These are phyloP conservation scores for Mediolabrus comicus DNA, from an alignment of 108 stramenopile species.

Conservation along the genomic window DNA sequence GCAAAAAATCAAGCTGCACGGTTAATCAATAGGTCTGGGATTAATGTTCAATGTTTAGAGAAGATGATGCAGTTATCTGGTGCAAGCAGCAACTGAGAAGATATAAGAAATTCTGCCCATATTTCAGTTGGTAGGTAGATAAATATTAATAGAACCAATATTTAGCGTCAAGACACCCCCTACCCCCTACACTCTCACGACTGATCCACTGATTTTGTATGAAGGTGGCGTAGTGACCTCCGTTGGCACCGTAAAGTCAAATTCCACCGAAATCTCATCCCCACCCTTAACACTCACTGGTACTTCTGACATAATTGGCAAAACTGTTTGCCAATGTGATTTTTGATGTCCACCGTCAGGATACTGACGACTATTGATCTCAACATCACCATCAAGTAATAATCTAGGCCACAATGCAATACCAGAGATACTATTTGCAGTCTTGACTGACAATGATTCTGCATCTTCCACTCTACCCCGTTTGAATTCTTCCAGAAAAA, in stretches of 20 bases:
- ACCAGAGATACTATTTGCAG: slow-evolving; percentile 47
- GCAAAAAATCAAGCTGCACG: too few relatives aligned
- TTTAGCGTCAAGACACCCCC: too few relatives aligned
- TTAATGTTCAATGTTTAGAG: too few relatives aligned
- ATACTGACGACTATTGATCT: slow-evolving; percentile 45
- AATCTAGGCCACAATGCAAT: slow-evolving; percentile 72
- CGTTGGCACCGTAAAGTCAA: slow-evolving; percentile 40
- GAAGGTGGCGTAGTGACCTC: slow-evolving; percentile 29
- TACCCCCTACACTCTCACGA: slow-evolving; percentile 31
- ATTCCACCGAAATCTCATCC: slow-evolving; percentile 29
- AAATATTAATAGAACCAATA: too few relatives aligned
- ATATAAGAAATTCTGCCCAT: too few relatives aligned
- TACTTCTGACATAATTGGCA: slow-evolving; percentile 51
- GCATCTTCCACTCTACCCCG: slow-evolving; percentile 34
- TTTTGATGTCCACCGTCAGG: slow-evolving; percentile 61
- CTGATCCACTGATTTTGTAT: slow-evolving; percentile 44
- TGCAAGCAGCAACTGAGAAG: too few relatives aligned
- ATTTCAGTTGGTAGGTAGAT: too few relatives aligned
- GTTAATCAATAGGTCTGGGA: too few relatives aligned
- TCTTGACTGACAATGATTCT: slow-evolving; percentile 14
- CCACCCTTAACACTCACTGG: slow-evolving; percentile 47
- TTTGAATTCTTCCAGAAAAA: slow-evolving; percentile 41
- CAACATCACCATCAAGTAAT: slow-evolving; percentile 23
- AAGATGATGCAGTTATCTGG: too few relatives aligned
- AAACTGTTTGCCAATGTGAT: slow-evolving; percentile 76